Percentiles rank a stretch among this genome's conserved stretches.
Conservation (phyloP, 768 basidiomycete species). For the Pisolithus microcarpus region DNA sequence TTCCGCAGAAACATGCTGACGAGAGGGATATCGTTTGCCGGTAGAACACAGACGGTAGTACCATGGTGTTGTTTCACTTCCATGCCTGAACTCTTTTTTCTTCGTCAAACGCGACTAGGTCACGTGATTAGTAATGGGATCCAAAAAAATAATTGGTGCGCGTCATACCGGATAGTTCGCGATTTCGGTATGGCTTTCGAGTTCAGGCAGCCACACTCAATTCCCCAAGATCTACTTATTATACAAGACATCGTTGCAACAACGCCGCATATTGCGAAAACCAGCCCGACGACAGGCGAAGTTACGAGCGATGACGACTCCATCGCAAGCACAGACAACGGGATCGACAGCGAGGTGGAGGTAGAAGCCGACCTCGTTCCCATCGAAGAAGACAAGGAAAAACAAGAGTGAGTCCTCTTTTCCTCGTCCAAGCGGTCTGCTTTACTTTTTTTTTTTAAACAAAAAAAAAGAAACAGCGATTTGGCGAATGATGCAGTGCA, state of each 20-base stretch:
- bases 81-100: neutral
- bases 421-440: neutral
- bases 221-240: constrained; percentile 70
- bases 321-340: constrained; percentile 47
- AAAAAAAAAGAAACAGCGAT: neutral
- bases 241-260: constrained; percentile 60
- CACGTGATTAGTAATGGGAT: constrained; percentile 18
- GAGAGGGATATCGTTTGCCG: constrained; percentile 3
- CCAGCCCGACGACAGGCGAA: neutral
- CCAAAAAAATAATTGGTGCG: neutral
- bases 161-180: neutral
- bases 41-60: constrained; percentile 4
- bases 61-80: constrained; percentile 8
- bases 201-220: constrained; percentile 55
- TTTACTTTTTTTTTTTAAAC: neutral
- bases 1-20: neutral
- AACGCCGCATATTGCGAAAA: constrained; percentile 5
- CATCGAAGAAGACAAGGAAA: constrained; percentile 33
- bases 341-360: constrained; percentile 62
- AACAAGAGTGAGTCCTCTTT: constrained; percentile 7
- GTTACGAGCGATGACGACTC: constrained; percentile 33
- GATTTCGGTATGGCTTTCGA: constrained; percentile 16
- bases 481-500: neutral
- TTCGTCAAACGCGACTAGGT: neutral
- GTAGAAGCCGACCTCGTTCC: constrained; percentile 56